Percentiles rank a stretch among this genome's conserved stretches.
Conservation (phyloP, 148 eudicot genomes). For the Drosera capensis region DNA sequence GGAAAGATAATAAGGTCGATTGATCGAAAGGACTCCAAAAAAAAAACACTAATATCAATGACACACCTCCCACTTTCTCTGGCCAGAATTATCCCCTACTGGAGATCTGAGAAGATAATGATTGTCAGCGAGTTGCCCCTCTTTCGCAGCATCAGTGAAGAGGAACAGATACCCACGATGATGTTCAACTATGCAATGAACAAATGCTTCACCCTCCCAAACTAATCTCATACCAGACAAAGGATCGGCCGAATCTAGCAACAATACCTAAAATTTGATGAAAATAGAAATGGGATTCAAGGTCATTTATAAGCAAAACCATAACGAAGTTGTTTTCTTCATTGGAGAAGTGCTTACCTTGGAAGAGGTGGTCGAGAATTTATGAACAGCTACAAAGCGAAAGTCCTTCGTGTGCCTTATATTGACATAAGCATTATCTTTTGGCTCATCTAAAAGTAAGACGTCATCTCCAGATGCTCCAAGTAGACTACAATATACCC, state of each 20-base stretch:
- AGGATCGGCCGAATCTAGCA: conserved; percentile 76
- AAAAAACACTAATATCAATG: no score
- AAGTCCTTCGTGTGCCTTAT: conserved; percentile 84
- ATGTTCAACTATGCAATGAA: conserved; percentile 84
- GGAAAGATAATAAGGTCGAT: no score
- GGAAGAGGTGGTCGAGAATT: conserved; percentile 49
- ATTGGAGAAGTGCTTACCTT: conserved; percentile 35
- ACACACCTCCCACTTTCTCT: conserved; percentile 75
- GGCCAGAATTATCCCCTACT: conserved; percentile 23
- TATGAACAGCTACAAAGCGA: conserved; percentile 39
- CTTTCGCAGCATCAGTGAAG: conserved; percentile 59
- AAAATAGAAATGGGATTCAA: conserved; percentile 6
- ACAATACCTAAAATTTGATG: conserved; percentile 41
- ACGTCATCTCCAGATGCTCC: conserved; percentile 61
- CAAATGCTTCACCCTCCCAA: conserved; percentile 69
- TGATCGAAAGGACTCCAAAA: no score
- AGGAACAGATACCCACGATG: conserved; percentile 72
- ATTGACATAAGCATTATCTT: conserved; percentile 50
- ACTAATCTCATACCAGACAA: conserved; percentile 57
- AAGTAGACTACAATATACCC: conserved; percentile 59
- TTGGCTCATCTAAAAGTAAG: conserved; percentile 61
- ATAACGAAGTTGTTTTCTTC: no score
- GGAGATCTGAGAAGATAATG: conserved; percentile 70
- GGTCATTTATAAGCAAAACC: no score
- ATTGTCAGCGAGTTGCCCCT: conserved; percentile 51